Percentiles rank a stretch among this genome's conserved stretches.
Evolutionary conservation across 371 early-diverging fungal genomes (phyloP).

Genomic region (Mucor sp.): DNA sequence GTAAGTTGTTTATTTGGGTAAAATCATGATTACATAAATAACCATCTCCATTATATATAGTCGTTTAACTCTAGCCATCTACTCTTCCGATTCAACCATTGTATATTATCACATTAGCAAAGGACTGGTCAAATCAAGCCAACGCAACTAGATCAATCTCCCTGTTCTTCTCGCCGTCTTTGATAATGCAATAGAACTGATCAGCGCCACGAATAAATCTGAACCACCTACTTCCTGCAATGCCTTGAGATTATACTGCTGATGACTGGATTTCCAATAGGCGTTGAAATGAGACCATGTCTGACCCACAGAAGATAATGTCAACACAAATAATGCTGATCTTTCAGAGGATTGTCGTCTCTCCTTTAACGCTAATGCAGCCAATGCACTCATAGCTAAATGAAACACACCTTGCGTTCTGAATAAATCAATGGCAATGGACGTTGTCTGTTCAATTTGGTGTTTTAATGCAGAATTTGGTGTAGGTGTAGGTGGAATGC

Average conservation of each 20-base stretch:
- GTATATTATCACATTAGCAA: constrained; percentile 46
- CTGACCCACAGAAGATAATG: constrained; percentile 38
- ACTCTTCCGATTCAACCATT: constrained; percentile 46
- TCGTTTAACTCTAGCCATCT: constrained; percentile 43
- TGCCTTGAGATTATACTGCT: constrained; percentile 31
- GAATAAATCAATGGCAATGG: constrained; percentile 31
- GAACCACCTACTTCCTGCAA: constrained; percentile 34
- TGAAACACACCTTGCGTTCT: constrained; percentile 42
- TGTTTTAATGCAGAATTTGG: constrained; percentile 6
- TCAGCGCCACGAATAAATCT: constrained; percentile 26
- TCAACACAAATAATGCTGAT: constrained; percentile 37
- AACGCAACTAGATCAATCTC: constrained; percentile 21
- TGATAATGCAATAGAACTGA: constrained; percentile 31
- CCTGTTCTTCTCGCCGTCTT: constrained; percentile 42
- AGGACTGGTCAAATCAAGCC: constrained; percentile 29
- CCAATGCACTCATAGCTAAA: constrained; percentile 34
- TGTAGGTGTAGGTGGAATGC: constrained; percentile 11
- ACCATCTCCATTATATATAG: neutral
- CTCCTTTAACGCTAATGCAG: constrained; percentile 37
- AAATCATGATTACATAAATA: neutral
- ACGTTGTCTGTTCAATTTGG: constrained; percentile 18
- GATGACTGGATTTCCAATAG: constrained; percentile 21
- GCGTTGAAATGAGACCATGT: constrained; percentile 31
- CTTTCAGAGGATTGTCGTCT: constrained; percentile 35
- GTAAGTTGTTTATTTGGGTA: neutral